Percentiles rank a stretch among this genome's conserved stretches.
Evolutionary conservation across 495 filamentous ascomycete genomes (phyloP).

Genomic region (Xylaria scruposa): DNA sequence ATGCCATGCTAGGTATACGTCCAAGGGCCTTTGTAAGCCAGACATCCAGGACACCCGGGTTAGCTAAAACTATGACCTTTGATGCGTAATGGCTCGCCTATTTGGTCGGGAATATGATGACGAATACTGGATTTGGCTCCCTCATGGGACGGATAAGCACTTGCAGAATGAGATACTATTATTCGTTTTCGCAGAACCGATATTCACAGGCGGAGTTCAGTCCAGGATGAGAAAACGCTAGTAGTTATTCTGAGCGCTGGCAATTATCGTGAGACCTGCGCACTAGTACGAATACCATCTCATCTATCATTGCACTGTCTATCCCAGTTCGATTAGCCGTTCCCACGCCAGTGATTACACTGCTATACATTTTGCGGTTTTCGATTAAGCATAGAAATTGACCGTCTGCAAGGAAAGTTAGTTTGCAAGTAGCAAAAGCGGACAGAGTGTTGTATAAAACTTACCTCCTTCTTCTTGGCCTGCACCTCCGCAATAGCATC

Average conservation of each 20-base stretch:
- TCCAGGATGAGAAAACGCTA: background rate
- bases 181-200: background rate
- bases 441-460: constrained; percentile 31
- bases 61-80: background rate
- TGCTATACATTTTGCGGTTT: constrained; percentile 39
- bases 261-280: constrained; percentile 3
- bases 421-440: constrained; percentile 27
- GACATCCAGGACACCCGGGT: no score
- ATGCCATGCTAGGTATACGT: background rate
- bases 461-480: constrained; percentile 94
- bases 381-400: constrained; percentile 66
- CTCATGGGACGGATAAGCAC: background rate
- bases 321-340: constrained; percentile 23
- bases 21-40: background rate
- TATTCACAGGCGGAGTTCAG: background rate
- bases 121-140: background rate
- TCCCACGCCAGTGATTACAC: constrained; percentile 13
- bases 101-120: background rate
- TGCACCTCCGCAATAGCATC: constrained; percentile 98
- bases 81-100: background rate
- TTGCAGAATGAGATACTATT: background rate
- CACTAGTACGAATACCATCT: constrained; percentile 15
- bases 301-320: constrained; percentile 27
- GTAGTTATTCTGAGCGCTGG: constrained; percentile 6
- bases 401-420: constrained; percentile 55